Evolutionary conservation across 768 basidiomycete species (phyloP), one percentile per base, ranked within the genome.

Genomic region (Pleurotus sapidus): DNA sequence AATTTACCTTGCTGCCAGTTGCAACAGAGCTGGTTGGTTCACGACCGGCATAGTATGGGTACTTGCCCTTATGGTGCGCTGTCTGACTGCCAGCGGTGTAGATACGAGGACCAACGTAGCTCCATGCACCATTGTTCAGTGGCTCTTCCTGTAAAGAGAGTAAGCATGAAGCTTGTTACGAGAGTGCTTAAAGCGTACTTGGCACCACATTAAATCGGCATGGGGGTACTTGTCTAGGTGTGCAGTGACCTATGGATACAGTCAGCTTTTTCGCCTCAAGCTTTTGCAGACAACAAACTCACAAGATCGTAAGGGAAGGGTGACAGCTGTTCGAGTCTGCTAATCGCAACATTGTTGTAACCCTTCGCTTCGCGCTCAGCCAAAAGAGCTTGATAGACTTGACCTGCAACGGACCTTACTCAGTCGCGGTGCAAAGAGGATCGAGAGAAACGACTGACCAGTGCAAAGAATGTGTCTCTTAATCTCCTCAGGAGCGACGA

Each of bases 251-350:
- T 93, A n/a, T n/a, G n/a, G n/a, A n/a, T n/a, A n/a, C n/a, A n/a
- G n/a, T n/a, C n/a, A n/a, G n/a, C n/a, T n/a, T n/a, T n/a, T n/a
- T n/a, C n/a, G n/a, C n/a, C n/a, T n/a, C n/a, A n/a, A n/a, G n/a
- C n/a, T n/a, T n/a, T n/a, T n/a, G n/a, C n/a, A n/a, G n/a, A n/a
- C n/a, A n/a, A n/a, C n/a, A n/a, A n/a, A n/a, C n/a, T 38, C 66
- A 95, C 90, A 51, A 95, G 74, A 65, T 98, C 96, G 68, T 98
- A 98, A 49, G 97, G 97, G 84, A 99, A 93, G 0, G 97, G 97
- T 24, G 94, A 95, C 56, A 98, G 67, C 73, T 99, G 97, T 70
- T 99, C 97, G 45, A 99, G 70, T 49, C 97, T 81, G 64, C 93
- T 95, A 67, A 99, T 97, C 23, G 89, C 96, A 61, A 99, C 82